Evolutionary conservation across 345 rosid genomes (phyloP).

Genomic region (Salix viminalis): DNA sequence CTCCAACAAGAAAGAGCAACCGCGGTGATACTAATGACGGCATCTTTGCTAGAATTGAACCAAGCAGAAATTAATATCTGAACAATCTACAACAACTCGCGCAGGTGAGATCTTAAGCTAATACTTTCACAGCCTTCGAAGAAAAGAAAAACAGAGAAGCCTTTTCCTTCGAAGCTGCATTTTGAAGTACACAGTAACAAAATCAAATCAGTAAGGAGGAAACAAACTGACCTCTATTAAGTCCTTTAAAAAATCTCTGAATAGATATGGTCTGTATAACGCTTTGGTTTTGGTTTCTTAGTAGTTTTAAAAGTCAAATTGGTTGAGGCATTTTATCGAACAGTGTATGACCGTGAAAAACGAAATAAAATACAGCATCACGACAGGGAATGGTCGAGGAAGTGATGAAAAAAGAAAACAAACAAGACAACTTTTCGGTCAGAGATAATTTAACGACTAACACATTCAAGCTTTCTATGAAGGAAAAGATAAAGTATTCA

Average conservation of each 20-base stretch:
- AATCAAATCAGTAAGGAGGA: not conserved
- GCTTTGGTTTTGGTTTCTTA: not conserved
- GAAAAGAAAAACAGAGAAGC: not conserved
- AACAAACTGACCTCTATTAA: not conserved
- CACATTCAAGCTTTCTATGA: no score
- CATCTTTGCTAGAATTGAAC: constrained; percentile 34
- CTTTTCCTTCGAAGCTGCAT: constrained; percentile 3
- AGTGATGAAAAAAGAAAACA: not conserved
- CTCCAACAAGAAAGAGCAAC: constrained; percentile 60
- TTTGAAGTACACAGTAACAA: not conserved
- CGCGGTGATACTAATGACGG: constrained; percentile 47
- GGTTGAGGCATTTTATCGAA: constrained; percentile 16
- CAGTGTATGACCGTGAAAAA: not conserved
- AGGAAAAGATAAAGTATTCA: no score
- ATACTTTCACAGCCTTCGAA: not conserved
- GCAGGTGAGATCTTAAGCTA: not conserved
- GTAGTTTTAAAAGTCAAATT: not conserved
- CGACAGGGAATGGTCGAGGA: not conserved
- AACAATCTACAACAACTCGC: not conserved
- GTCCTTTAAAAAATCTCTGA: no score
- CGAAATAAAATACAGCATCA: not conserved
- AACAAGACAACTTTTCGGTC: no score
- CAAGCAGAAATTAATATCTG: not conserved
- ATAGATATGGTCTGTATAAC: not conserved
- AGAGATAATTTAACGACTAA: no score